These are phyloP conservation scores for Dioszegia crocea DNA, from an alignment of 768 basidiomycete species.

Conservation along the genomic window DNA sequence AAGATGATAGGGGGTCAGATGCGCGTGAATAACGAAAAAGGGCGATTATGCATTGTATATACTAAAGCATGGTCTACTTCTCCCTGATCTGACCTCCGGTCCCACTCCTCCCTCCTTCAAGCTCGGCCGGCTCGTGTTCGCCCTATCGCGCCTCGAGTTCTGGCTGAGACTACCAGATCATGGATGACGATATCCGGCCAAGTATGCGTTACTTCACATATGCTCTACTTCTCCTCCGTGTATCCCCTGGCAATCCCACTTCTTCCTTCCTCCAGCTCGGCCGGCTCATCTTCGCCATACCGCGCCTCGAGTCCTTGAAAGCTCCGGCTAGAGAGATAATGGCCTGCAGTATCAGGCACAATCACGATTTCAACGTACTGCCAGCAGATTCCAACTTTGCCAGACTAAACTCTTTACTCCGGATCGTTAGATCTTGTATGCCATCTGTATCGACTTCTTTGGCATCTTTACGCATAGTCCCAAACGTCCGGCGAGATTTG, in stretches of 20 bases:
- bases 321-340: constrained; percentile 67
- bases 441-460: constrained; percentile 23
- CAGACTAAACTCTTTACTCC: constrained; percentile 64
- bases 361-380: constrained; percentile 53
- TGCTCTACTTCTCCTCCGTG: constrained; percentile 54
- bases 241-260: constrained; percentile 88
- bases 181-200: no score
- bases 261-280: constrained; percentile 78
- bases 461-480: background rate
- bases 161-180: no score
- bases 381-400: constrained; percentile 66
- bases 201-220: no score
- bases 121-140: no score
- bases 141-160: no score
- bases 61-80: background rate
- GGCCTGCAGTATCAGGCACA: constrained; percentile 52
- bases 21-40: no score
- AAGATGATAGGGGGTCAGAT: no score
- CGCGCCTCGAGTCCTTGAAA: constrained; percentile 78
- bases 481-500: constrained; percentile 54
- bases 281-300: constrained; percentile 71
- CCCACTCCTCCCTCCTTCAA: no score
- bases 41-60: background rate
- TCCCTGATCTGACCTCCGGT: no score
- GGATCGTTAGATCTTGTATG: constrained; percentile 56